Conservation (phyloP, 2,329 filamentous ascomycete genomes). For the Lasiodiplodia theobromae region DNA sequence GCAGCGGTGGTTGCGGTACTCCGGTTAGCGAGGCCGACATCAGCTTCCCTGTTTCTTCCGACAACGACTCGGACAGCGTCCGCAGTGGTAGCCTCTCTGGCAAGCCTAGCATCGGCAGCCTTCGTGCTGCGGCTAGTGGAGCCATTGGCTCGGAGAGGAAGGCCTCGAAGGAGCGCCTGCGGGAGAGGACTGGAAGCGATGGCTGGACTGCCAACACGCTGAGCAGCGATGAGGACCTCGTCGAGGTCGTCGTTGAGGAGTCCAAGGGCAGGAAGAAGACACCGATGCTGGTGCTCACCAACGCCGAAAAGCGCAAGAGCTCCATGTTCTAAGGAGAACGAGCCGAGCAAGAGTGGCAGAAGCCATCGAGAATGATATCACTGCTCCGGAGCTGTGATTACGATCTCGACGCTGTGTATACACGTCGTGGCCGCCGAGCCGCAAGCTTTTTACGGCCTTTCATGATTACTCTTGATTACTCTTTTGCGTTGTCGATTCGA, state of each 20-base stretch:
- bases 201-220: conserved; percentile 67
- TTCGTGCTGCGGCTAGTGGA: conserved; percentile 78
- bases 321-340: conserved; percentile 59
- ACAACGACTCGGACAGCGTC: conserved; percentile 68
- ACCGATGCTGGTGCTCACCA: conserved; percentile 85
- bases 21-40: conserved; percentile 84
- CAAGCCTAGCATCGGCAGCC: conserved; percentile 75
- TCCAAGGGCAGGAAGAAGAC: conserved; percentile 76
- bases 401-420: conserved; percentile 45
- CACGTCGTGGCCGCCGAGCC: conserved; percentile 36
- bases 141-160: conserved; percentile 90
- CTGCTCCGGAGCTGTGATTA: conserved; percentile 29
- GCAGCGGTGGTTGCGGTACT: conserved; percentile 77
- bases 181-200: conserved; percentile 42
- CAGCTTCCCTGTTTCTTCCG: conserved; percentile 70
- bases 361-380: conserved; percentile 31
- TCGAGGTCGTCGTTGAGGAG: conserved; percentile 60
- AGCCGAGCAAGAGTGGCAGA: conserved; percentile 32
- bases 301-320: conserved; percentile 88
- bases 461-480: conserved; percentile 44
- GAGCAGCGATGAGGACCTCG: conserved; percentile 68
- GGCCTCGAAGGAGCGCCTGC: conserved; percentile 51
- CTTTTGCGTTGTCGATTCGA: conserved; percentile 37
- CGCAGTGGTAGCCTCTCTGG: conserved; percentile 84
- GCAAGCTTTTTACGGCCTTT: conserved; percentile 45